Evolutionary conservation across 2,329 filamentous ascomycete species (phyloP).

Genomic region (Lecanicillium sp.): DNA sequence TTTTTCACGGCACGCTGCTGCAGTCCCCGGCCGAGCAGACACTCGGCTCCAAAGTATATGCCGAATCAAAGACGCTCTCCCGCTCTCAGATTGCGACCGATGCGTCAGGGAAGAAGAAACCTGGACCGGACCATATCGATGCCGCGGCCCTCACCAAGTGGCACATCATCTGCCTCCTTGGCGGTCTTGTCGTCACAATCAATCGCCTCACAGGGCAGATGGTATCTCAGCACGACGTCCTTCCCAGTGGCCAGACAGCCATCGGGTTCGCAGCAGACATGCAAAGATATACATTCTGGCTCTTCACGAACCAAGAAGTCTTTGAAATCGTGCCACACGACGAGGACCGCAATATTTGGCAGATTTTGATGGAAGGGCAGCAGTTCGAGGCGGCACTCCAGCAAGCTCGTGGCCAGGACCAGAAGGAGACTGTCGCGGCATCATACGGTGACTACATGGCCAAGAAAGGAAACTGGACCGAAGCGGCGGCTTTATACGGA

Average conservation of each 20-base stretch:
- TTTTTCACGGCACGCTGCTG: conserved; percentile 78
- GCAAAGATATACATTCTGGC: conserved; percentile 96
- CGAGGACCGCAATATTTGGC: conserved; percentile 90
- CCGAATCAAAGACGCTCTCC: conserved; percentile 70
- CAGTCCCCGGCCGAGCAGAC: conserved; percentile 52
- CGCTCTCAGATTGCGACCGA: conserved; percentile 68
- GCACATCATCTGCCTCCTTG: conserved; percentile 81
- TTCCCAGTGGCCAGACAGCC: conserved; percentile 71
- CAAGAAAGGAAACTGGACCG: conserved; percentile 70
- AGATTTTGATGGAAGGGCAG: conserved; percentile 79
- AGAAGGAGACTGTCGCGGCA: conserved; percentile 87
- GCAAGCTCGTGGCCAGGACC: conserved; percentile 71
- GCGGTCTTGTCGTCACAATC: conserved; percentile 74
- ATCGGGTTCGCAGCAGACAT: conserved; percentile 84
- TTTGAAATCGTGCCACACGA: conserved; percentile 89
- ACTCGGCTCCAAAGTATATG: conserved; percentile 68
- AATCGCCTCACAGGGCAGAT: conserved; percentile 82
- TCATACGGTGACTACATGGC: conserved; percentile 87
- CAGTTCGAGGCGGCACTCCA: conserved; percentile 84
- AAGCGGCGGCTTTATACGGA: conserved; percentile 86
- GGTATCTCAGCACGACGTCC: conserved; percentile 81
- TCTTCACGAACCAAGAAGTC: conserved; percentile 86
- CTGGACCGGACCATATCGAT: conserved; percentile 65
- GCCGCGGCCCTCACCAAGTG: conserved; percentile 86
- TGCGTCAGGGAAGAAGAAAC: conserved; percentile 56